Evolutionary conservation across 2,329 filamentous ascomycete species (phyloP).

Genomic region (Arthroderma sp.): DNA sequence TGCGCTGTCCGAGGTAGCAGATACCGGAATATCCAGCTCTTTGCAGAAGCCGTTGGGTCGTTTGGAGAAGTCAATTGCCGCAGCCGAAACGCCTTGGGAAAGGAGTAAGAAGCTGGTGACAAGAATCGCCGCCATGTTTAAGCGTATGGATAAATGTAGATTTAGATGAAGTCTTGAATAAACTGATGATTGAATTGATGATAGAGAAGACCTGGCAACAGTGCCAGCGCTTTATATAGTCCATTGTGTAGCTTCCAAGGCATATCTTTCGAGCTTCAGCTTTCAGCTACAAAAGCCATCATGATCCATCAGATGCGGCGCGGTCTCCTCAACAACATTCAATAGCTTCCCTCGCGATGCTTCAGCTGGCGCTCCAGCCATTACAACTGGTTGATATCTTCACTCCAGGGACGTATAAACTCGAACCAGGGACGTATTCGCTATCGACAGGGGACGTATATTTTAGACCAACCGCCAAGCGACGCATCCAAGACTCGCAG

Average conservation of each 20-base stretch:
- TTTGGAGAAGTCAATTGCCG: conserved; percentile 1
- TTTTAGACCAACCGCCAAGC: neutral
- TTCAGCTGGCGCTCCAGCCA: neutral
- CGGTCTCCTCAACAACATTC: no score
- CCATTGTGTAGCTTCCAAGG: neutral
- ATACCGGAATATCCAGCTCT: conserved; percentile 9
- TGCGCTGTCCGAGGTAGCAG: conserved; percentile 4
- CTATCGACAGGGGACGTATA: conserved; percentile 2
- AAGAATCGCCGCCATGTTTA: neutral
- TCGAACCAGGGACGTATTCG: neutral
- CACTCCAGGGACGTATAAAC: neutral
- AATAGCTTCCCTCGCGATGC: neutral
- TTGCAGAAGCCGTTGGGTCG: conserved; percentile 8
- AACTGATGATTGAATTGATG: neutral
- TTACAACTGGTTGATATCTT: neutral
- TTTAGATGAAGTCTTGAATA: neutral
- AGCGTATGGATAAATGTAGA: neutral
- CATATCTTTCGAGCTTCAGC: neutral
- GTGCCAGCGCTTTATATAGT: neutral
- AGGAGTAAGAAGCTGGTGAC: neutral
- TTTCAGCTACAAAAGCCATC: neutral
- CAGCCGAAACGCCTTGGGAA: neutral
- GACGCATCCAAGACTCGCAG: neutral
- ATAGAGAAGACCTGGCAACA: neutral
- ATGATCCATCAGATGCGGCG: neutral